Evolutionary conservation across 352 stramenopile species (phyloP), one percentile per base, ranked within the genome.

Genomic region (Globisporangium yorkense): DNA sequence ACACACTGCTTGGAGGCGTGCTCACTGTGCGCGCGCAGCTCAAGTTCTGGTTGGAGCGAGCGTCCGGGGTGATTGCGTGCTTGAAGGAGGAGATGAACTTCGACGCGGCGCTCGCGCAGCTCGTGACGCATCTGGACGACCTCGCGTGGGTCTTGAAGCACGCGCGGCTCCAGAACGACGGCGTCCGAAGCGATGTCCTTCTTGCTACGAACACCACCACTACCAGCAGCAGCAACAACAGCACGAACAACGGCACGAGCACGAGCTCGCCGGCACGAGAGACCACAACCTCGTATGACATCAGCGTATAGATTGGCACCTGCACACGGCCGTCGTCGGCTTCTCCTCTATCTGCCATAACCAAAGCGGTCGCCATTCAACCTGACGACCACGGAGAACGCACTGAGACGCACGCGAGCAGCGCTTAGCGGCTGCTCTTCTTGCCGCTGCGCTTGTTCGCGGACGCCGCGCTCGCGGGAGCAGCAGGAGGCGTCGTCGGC

Each of bases 81-180:
- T n/a, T 67, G n/a, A 43, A 51, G n/a, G 61, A 66, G 48, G 9
- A 16, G n/a, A 67, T 63, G 55, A 37, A 63, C 49, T 63, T 67
- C 7, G n/a, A 6, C n/a, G 39, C 49, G 8, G 55, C 61, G 7
- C 47, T 65, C 37, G 54, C 29, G 5, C 24, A 56, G 47, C n/a
- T 66, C 5, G 21, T 62, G 54, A 8, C 39, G n/a, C 33, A 60
- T 10, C 51, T 18, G 2, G 31, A 60, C 5, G 54, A 62, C 43
- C 54, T 66, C 45, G 48, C 44, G 37, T 49, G 46, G 46, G 60
- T 66, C 16, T n/a, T 66, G 29, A 31, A 41, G 16, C 33, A 44
- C 13, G 60, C 54, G 9, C 33, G 43, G 10, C 44, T 59, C 15
- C n/a, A 51, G 9, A 56, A 20, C 31, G 50, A 56, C 27, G 44